Conservation (phyloP, 257 asterid genomes). For the Eustoma russellianum region DNA sequence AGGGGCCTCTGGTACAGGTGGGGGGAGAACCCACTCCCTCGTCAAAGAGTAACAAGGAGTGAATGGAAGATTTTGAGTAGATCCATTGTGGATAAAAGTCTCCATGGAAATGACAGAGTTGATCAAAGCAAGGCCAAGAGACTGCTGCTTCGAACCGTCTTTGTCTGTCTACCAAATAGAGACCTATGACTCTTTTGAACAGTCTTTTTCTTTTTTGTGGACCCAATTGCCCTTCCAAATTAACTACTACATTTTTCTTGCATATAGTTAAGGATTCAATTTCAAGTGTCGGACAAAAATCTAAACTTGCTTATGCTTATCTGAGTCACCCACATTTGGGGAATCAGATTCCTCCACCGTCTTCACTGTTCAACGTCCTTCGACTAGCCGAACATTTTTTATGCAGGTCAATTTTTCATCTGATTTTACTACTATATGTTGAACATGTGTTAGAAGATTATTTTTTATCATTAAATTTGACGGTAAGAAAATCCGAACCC, state of each 20-base stretch:
- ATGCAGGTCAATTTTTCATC: too few species aligned
- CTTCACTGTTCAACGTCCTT: too few species aligned
- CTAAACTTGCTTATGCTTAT: background rate
- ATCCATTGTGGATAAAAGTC: slow-evolving; percentile 33
- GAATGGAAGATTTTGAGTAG: slow-evolving; percentile 17
- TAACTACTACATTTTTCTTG: background rate
- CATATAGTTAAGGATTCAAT: slow-evolving; percentile 3
- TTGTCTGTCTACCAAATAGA: slow-evolving; percentile 19
- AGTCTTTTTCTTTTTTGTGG: slow-evolving; percentile 40
- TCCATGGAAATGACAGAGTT: slow-evolving; percentile 21
- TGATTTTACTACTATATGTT: too few species aligned
- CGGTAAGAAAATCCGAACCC: too few species aligned
- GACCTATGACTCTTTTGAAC: slow-evolving; percentile 28
- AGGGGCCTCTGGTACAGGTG: too few species aligned
- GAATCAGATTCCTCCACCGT: too few species aligned
- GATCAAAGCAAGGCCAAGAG: slow-evolving; percentile 3
- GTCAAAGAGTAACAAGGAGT: too few species aligned
- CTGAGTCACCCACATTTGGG: too few species aligned
- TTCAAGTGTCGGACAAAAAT: background rate
- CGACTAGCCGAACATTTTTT: too few species aligned
- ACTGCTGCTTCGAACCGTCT: slow-evolving; percentile 39
- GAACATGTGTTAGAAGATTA: too few species aligned
- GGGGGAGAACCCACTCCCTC: too few species aligned
- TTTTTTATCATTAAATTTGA: too few species aligned
- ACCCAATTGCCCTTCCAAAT: slow-evolving; percentile 1